Evolutionary conservation across 257 asterid genomes (phyloP).

Genomic region (Solanum piurae): DNA sequence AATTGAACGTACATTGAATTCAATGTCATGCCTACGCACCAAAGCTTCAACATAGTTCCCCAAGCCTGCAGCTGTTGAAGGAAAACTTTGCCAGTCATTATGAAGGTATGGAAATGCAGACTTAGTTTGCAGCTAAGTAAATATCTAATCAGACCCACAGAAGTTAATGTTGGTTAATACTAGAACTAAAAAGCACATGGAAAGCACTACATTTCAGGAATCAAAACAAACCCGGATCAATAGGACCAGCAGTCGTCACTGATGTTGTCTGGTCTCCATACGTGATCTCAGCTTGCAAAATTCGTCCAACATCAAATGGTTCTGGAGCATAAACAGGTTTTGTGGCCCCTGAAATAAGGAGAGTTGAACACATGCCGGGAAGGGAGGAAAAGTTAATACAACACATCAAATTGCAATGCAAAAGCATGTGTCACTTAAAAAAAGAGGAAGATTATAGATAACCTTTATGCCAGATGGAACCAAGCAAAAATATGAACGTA

Average conservation of each 20-base stretch:
- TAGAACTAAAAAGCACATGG: neutral
- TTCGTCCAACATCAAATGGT: constrained; percentile 87
- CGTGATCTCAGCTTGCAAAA: constrained; percentile 64
- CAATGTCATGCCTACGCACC: constrained; percentile 86
- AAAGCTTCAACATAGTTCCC: constrained; percentile 95
- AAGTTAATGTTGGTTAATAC: neutral
- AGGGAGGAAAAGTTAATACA: neutral
- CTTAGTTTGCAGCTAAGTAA: neutral
- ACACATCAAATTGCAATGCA: neutral
- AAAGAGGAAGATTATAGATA: neutral
- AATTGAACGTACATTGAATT: constrained; percentile 55
- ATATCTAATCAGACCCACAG: neutral
- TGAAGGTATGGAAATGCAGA: neutral
- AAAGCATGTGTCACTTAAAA: neutral
- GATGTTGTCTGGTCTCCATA: constrained; percentile 35
- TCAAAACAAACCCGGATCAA: constrained; percentile 57
- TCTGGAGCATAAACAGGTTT: constrained; percentile 87
- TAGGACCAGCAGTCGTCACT: constrained; percentile 55
- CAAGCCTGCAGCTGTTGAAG: constrained; percentile 77
- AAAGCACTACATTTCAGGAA: neutral
- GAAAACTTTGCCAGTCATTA: constrained; percentile 4
- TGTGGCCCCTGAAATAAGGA: constrained; percentile 59
- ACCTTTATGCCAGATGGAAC: neutral
- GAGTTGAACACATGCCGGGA: neutral
- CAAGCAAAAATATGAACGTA: neutral